Evolutionary conservation across 495 filamentous ascomycete genomes (phyloP), one percentile per base, ranked within the genome.

Genomic region (Neurospora sp.): DNA sequence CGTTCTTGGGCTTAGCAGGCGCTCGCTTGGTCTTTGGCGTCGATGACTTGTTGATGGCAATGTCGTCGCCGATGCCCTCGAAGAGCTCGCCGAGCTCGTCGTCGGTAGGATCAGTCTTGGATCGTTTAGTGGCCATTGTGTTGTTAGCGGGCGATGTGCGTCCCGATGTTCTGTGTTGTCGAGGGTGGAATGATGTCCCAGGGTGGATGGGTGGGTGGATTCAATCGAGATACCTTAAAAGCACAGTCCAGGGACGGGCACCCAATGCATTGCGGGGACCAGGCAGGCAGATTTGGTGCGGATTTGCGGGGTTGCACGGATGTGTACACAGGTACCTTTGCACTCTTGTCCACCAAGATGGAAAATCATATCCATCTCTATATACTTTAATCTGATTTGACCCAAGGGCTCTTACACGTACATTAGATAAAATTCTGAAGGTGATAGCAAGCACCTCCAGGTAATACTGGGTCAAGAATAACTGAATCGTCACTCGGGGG

Each of bases 41-140:
- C 72, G 82, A 68, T 53, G 88, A 40, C 76, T 85, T 86, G 73
- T 83, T 82, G 71, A 75, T 70, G 59, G 78, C 77, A 41, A 74
- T 78, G 69, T 83, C 87, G 77, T 88, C 83, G 72, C 86, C 89
- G 71, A 96, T 87, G 68, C 87, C 87, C 73, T 92, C 92, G 78
- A 98, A 92, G 78, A 94, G 89, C 79, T 93, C 92, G 45, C 92
- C 86, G 59, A 97, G 86, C 79, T 96, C 93, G 76, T 96, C 93
- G 76, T 90, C 91, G 71, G 90, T 91, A 31, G 87, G 86, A 71
- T 90, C 87, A 4, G 80, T 79, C 76, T 85, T 85, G 20, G 84
- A 70, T 42, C 78, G 78, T 59, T 82, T 84, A 72, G 79, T 77
- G 42, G 83, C 76, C 83, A 85, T 86, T 40, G 37, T 77, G 77